Evolutionary conservation across 1,284 basidiomycete genomes (phyloP), one percentile per base, ranked within the genome.

Genomic region (Melanopsichium pennsylvanicum): DNA sequence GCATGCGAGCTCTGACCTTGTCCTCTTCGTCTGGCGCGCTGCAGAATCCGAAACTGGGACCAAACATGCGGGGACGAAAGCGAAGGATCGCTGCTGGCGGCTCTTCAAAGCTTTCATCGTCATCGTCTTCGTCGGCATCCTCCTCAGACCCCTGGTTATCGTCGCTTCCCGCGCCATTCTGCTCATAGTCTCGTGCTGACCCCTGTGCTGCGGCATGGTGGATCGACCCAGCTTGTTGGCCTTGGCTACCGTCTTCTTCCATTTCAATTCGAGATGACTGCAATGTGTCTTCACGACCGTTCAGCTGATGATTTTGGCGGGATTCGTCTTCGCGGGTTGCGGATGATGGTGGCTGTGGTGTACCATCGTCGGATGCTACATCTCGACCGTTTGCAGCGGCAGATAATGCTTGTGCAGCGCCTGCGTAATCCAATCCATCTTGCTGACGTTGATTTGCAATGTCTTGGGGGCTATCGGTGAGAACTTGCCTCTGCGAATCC

Each of bases 11-110:
- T 10, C 68, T 51, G 1, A 56, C 61, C 36, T 55, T 38, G 41
- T 67, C 63, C 25, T 67, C 63, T 21, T 67, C 57, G 47, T 56
- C 51, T 31, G 63, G 55, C 6, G 52, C 51, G 12, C 18, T 45
- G 48, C 63, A 67, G 19, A 67, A 67, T 39, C 63, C 63, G 18
- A 67, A 67, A 25, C 57, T 67, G 13, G 63, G 63, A 4, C 63
- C 63, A 29, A 67, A 67, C 33, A 60, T 47, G 11, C 57, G 42
- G 10, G 57, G 36, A 4, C 51, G 51, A 37, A 51, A 50, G 11
- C 47, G 44, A 5, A 67, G 57, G 26, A 67, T 56, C 36, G 42
- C 48, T 15, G 46, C 52, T 5, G 57, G 56, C n/a, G 63, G 57
- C 22, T 57, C 63, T 22, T 60, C 57, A 25, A 67, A 67, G 49